A percentile compares a stretch with the other conserved stretches of the same genome.
Conservation (phyloP, 345 rosid species). For the Aurinia saxatilis region DNA sequence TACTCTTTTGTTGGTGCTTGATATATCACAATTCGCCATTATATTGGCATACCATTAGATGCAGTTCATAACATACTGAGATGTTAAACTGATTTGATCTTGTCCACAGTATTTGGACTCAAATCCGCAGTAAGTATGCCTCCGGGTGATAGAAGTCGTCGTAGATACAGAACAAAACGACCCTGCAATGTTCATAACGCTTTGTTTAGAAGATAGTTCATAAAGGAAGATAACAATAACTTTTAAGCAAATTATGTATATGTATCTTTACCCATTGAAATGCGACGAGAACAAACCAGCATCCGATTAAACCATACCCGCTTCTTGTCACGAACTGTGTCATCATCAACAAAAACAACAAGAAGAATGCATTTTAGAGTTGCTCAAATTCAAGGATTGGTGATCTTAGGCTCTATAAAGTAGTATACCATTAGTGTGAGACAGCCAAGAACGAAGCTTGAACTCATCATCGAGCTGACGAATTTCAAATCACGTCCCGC, state of each 20-base stretch:
- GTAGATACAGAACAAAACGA: constrained; percentile 43
- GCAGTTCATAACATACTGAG: neutral
- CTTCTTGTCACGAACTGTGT: constrained; percentile 44
- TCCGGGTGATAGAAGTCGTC: constrained; percentile 52
- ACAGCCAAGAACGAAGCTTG: constrained; percentile 53
- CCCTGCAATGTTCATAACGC: constrained; percentile 39
- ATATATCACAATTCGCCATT: neutral
- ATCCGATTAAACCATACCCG: constrained; percentile 60
- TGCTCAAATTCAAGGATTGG: no score
- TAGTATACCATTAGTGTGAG: constrained; percentile 41
- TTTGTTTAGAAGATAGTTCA: neutral
- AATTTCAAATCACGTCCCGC: constrained; percentile 79
- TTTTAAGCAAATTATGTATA: neutral
- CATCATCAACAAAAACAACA: neutral
- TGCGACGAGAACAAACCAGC: constrained; percentile 62
- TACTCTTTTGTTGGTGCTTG: neutral
- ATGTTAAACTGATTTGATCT: constrained; percentile 35
- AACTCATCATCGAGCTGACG: constrained; percentile 55
- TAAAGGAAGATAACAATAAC: neutral
- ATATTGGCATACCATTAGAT: neutral
- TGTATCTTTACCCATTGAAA: constrained; percentile 70
- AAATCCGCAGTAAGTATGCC: constrained; percentile 43
- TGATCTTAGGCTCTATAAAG: no score
- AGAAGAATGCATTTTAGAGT: no score
- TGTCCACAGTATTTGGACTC: constrained; percentile 33